Percentiles rank a stretch among this genome's conserved stretches.
Evolutionary conservation across 2,329 filamentous ascomycete species (phyloP).

Genomic region (Hyphodiscus sp.): DNA sequence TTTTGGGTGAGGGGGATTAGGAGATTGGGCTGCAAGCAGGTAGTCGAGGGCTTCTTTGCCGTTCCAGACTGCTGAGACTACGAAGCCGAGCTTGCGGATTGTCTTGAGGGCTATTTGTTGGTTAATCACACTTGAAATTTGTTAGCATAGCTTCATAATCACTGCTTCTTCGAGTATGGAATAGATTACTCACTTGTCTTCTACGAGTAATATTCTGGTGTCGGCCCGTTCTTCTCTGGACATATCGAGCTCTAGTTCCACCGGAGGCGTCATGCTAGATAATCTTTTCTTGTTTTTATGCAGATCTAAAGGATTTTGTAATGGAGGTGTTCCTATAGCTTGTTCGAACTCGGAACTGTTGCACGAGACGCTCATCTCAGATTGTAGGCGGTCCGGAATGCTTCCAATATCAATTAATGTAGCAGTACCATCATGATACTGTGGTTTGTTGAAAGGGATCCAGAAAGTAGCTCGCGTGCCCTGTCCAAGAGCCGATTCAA

Average conservation of each 20-base stretch:
- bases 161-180: background rate
- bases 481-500: slow-evolving; percentile 59
- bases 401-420: slow-evolving; percentile 55
- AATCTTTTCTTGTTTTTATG: slow-evolving; percentile 11
- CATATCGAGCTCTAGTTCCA: slow-evolving; percentile 42
- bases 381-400: slow-evolving; percentile 61
- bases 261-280: slow-evolving; percentile 22
- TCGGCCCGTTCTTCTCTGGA: slow-evolving; percentile 52
- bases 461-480: slow-evolving; percentile 72
- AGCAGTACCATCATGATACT: slow-evolving; percentile 40
- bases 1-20: slow-evolving; percentile 23
- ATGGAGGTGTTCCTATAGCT: slow-evolving; percentile 34
- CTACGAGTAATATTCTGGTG: slow-evolving; percentile 68
- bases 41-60: slow-evolving; percentile 75
- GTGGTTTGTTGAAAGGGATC: slow-evolving; percentile 70
- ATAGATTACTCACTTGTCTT: slow-evolving; percentile 60
- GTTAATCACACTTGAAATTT: slow-evolving; percentile 48
- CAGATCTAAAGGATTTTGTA: slow-evolving; percentile 21
- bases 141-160: background rate
- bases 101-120: slow-evolving; percentile 72
- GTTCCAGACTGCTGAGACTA: slow-evolving; percentile 67
- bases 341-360: slow-evolving; percentile 59
- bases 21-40: slow-evolving; percentile 45
- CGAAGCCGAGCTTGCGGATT: slow-evolving; percentile 67
- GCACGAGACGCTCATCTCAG: slow-evolving; percentile 57